These are phyloP conservation scores for Marasmius sp. DNA, from an alignment of 1,284 basidiomycete genomes.

Conservation along the genomic window DNA sequence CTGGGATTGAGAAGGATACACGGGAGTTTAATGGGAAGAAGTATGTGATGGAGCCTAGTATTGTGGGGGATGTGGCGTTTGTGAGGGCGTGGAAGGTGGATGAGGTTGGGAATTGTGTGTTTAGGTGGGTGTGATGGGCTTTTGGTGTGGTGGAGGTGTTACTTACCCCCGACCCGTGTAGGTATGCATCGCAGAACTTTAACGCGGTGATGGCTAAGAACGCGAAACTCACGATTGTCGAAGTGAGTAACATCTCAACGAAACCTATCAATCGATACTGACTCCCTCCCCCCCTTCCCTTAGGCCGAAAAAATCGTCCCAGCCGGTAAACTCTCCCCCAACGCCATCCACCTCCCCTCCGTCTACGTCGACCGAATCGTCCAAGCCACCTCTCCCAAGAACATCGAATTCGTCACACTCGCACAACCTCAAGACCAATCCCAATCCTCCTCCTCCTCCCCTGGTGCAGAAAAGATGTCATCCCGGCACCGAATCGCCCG, in stretches of 20 bases:
- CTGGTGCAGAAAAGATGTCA: no score
- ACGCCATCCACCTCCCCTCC: conserved; percentile 83
- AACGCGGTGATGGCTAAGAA: conserved; percentile 86
- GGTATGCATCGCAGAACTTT: conserved; percentile 91
- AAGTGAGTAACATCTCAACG: conserved; percentile 51
- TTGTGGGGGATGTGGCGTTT: conserved; percentile 88
- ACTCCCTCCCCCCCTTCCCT: neutral
- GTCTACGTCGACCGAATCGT: conserved; percentile 90
- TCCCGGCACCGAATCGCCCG: conserved; percentile 79
- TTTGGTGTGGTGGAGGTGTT: neutral
- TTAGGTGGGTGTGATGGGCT: conserved; percentile 51
- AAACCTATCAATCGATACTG: no score
- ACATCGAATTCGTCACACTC: conserved; percentile 78
- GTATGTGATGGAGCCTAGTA: conserved; percentile 87
- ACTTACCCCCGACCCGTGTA: conserved; percentile 24
- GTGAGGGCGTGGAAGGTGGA: conserved; percentile 96
- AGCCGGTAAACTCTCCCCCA: conserved; percentile 80
- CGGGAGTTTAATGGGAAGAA: conserved; percentile 80
- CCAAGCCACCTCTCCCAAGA: conserved; percentile 73
- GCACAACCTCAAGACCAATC: no score
- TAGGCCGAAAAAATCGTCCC: conserved; percentile 93
- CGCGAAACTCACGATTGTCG: conserved; percentile 89
- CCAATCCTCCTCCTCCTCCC: conserved; percentile 18
- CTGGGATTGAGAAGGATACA: conserved; percentile 78
- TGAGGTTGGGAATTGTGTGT: conserved; percentile 84